Base-by-base conservation (phyloP, 2,329 filamentous ascomycete genomes). In the Botrytis paeoniae region DNA sequence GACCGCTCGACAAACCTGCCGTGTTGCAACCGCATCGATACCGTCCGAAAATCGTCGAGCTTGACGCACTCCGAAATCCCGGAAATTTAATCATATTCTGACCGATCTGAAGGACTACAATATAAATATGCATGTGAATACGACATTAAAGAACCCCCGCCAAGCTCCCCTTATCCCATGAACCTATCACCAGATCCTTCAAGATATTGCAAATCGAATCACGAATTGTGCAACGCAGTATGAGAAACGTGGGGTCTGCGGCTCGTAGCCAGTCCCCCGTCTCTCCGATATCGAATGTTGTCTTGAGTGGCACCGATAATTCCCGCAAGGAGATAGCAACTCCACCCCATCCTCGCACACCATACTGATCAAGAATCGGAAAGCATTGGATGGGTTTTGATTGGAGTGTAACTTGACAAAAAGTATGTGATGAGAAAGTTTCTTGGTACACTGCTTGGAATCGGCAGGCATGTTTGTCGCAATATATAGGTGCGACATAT, bases 261-360 rank as follows among this genome's bases (percentile, higher is more conserved):
- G 37, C 60, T 69, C 45, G 25, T 66, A 68, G 65, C 48, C 65
- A 57, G 65, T 70, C 68, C 54, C 54, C 18, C 54, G 39, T 43
- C 51, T 41, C 61, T 72, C 70, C 70, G 70, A 72, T 72, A 68
- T 72, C 29, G 62, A 71, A 39, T 43, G 29, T 41, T 66, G 35
- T 45, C 35, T 60, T 32, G 43, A 22, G 18, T 68, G 70, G 39
- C 29, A 61, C 39, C 29, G 51, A 72, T 48, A 63, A 59, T 68
- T 71, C 43, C 32, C 70, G 51, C 68, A 60, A 60, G n/a, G 32
- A 70, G 54, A 43, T 37, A 45, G 37, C 41, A 61, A 22, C 3
- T 60, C 25, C 39, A 32, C 37, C 69, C n/a, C 45, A 65, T 65
- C 54, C 43, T 29, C 66, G 37, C 37, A 69, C 18, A 43, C 39